Evolutionary conservation across 257 asterid species (phyloP).

Genomic region (Mentha longifolia): DNA sequence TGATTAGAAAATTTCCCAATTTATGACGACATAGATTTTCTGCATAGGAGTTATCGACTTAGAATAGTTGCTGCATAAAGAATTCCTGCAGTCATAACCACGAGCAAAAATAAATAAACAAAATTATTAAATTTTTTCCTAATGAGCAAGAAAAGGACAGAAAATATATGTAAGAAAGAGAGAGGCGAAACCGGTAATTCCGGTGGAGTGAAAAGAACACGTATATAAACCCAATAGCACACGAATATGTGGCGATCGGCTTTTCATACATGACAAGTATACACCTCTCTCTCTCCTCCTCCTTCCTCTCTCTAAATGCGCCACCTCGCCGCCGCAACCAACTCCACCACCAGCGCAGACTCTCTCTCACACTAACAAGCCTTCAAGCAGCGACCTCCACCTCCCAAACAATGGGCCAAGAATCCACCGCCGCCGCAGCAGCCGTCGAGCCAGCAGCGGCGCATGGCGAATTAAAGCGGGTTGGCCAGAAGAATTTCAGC

Average conservation of each 20-base stretch:
- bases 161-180: neutral
- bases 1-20: neutral
- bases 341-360: slow-evolving; percentile 1
- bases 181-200: neutral
- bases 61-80: neutral
- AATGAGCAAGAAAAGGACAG: no score
- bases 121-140: no score
- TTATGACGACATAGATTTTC: neutral
- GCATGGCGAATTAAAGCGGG: slow-evolving; percentile 48
- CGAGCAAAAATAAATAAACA: neutral
- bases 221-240: neutral
- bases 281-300: slow-evolving; percentile 13
- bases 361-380: neutral
- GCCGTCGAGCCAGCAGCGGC: slow-evolving; percentile 23
- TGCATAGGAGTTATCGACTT: neutral
- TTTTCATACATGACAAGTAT: neutral
- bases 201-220: neutral
- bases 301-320: slow-evolving; percentile 22
- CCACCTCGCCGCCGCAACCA: slow-evolving; percentile 27
- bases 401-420: slow-evolving; percentile 39
- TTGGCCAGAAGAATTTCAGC: slow-evolving; percentile 62
- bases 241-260: slow-evolving; percentile 4
- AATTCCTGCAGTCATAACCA: neutral
- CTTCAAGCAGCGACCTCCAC: slow-evolving; percentile 27
- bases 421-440: slow-evolving; percentile 32